Conservation (phyloP, 1,139 yeast genomes). For the Nadsonia starkeyi-henricii region DNA sequence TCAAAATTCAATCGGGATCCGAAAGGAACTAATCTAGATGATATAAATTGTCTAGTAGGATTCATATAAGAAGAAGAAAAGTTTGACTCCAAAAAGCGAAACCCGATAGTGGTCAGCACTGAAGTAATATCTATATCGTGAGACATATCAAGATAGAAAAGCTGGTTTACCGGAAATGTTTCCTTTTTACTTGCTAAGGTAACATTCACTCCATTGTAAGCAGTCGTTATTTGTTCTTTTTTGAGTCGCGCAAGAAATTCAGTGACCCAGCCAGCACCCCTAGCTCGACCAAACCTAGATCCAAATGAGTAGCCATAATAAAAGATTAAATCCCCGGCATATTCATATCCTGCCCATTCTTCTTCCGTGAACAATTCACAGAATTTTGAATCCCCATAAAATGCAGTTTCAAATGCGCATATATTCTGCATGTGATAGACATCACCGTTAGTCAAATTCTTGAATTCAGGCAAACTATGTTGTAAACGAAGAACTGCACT, state of each 20-base stretch:
- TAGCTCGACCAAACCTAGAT: conserved; percentile 25
- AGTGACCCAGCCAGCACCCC: conserved; percentile 29
- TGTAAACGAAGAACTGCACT: conserved; percentile 30
- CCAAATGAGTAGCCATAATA: conserved; percentile 31
- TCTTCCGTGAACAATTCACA: conserved; percentile 35
- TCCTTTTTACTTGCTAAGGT: conserved; percentile 19
- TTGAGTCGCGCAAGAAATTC: conserved; percentile 27
- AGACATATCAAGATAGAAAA: conserved; percentile 30
- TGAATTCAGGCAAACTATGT: conserved; percentile 29
- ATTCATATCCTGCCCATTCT: conserved; percentile 36
- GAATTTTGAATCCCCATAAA: conserved; percentile 32
- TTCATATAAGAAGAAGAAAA: conserved; percentile 23
- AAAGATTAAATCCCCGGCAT: conserved; percentile 29
- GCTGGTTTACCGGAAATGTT: conserved; percentile 28
- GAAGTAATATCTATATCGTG: conserved; percentile 28
- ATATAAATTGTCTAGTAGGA: conserved; percentile 27
- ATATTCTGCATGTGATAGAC: conserved; percentile 28
- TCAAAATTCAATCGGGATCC: conserved; percentile 29
- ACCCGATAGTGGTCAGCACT: conserved; percentile 27
- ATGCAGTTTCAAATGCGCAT: conserved; percentile 37
- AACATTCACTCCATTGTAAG: conserved; percentile 23
- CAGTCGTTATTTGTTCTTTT: conserved; percentile 15
- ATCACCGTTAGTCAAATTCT: conserved; percentile 24
- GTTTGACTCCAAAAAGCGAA: conserved; percentile 23
- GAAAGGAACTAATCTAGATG: conserved; percentile 30